Percentiles rank a stretch among this genome's conserved stretches.
Evolutionary conservation across 2,329 filamentous ascomycete species (phyloP).

Genomic region (Aspergillus intermedius): DNA sequence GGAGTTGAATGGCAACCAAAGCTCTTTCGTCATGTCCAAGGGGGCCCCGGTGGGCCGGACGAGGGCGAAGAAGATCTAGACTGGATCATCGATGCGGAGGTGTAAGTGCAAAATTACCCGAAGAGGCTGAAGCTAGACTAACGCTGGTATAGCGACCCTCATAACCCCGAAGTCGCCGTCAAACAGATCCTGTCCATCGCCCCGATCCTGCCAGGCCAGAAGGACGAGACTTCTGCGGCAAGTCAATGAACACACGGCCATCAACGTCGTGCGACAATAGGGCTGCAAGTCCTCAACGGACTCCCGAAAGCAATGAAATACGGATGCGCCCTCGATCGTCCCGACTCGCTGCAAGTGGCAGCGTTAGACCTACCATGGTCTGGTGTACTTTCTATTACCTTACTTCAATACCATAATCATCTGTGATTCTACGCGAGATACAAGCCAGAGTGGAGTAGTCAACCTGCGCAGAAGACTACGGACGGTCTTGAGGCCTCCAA

Average conservation of each 20-base stretch:
- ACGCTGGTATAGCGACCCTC: constrained; percentile 47
- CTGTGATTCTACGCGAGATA: constrained; percentile 1
- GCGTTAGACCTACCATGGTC: not conserved
- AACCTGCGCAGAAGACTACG: constrained; percentile 14
- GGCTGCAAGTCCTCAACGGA: not conserved
- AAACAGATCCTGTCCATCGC: constrained; percentile 83
- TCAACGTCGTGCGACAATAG: not conserved
- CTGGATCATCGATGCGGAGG: constrained; percentile 83
- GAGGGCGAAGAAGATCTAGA: constrained; percentile 85
- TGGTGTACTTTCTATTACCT: not conserved
- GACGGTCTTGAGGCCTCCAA: too few relatives aligned
- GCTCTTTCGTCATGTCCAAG: constrained; percentile 70
- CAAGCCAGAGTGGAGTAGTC: constrained; percentile 12
- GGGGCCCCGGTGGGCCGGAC: constrained; percentile 63
- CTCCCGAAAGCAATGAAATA: not conserved
- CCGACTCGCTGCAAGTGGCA: not conserved
- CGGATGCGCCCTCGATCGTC: not conserved
- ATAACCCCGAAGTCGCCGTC: constrained; percentile 61
- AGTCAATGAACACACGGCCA: not conserved
- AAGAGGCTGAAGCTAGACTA: not conserved
- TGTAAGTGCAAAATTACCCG: constrained; percentile 51
- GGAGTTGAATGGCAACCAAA: constrained; percentile 81
- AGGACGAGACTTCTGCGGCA: constrained; percentile 13
- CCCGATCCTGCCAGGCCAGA: constrained; percentile 75
- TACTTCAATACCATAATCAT: not conserved